Conservation (phyloP, 129 eudicot genomes). For the Heracleum sosnowskyi region DNA sequence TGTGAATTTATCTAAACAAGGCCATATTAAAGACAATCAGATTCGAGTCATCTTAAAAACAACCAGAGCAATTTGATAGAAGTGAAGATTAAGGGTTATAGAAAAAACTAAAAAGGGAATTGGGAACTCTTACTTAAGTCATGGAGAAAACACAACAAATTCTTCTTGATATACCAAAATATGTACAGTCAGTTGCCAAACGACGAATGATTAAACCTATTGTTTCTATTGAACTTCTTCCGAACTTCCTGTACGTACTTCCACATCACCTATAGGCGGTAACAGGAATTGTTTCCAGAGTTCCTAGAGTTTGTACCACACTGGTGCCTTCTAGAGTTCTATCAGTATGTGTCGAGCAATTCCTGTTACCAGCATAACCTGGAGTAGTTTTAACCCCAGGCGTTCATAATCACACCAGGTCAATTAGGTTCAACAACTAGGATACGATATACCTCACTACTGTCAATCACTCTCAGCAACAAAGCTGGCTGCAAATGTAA, state of each 20-base stretch:
- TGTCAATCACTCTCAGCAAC: neutral
- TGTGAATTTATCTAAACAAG: neutral
- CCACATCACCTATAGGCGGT: neutral
- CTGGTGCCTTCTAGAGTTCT: neutral
- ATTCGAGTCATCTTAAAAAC: neutral
- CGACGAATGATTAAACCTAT: neutral
- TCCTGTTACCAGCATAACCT: neutral
- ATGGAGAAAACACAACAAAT: too few species aligned
- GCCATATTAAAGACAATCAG: neutral
- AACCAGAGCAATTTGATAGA: neutral
- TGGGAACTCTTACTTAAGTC: neutral
- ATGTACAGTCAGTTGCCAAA: neutral
- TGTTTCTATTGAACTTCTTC: neutral
- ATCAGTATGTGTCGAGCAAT: neutral
- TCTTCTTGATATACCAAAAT: neutral
- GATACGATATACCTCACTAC: neutral
- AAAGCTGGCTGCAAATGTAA: neutral
- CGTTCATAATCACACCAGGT: neutral
- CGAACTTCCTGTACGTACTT: neutral
- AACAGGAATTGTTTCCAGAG: too few species aligned
- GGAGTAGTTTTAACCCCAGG: neutral
- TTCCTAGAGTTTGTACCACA: too few species aligned
- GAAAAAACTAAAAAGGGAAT: too few species aligned
- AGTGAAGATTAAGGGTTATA: neutral
- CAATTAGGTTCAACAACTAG: neutral